Evolutionary conservation across 148 eudicot species (phyloP), one percentile per base, ranked within the genome.

Genomic region (Talinum fruticosum): DNA sequence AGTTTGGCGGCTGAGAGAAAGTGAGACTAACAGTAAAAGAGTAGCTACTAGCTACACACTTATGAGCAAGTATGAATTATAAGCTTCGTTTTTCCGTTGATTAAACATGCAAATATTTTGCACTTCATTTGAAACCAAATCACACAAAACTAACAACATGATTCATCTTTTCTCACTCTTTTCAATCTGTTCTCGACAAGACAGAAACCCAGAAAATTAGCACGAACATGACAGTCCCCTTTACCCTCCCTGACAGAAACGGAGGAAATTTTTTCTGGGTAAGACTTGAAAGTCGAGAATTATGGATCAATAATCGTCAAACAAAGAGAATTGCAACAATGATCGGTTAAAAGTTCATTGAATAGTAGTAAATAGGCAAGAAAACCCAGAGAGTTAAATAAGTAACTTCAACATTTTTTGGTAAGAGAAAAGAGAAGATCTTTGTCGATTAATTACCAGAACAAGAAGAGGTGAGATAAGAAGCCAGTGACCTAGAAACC

Each of bases 401-500:
- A 68, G 15, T 10, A 30, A 32, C 3, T 13, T 13, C 28, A 19
- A 5, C 44, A 38, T 41, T 41, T 41, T 41, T 23, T 18, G 29
- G 47, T n/a, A 33, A 44, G 30, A 30, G 29, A 47, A 44, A 7
- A 66, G 32, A 23, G 16, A 75, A 29, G n/a, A 38, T 57, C 67
- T 47, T 29, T 45, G 32, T 12, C 10, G 53, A 72, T 76, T 82
- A 82, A 72, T 76, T 82, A 82, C 81, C 84, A 74, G 79, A 19
- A 45, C 72, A 34, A 23, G 76, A 15, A n/a, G 84, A 78, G 38
- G 14, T 28, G 53, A 70, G 24, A 64, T 49, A 66, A 61, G 75
- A 14, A 62, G 73, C n/a, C 29, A 82, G 36, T 75, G 85, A 82
- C 49, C 85, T 75, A 62, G 81, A 82, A 68, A 82, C 32, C 68